Conservation (phyloP, 1,139 yeast species). For the Yamadazyma spencermartinsiae region DNA sequence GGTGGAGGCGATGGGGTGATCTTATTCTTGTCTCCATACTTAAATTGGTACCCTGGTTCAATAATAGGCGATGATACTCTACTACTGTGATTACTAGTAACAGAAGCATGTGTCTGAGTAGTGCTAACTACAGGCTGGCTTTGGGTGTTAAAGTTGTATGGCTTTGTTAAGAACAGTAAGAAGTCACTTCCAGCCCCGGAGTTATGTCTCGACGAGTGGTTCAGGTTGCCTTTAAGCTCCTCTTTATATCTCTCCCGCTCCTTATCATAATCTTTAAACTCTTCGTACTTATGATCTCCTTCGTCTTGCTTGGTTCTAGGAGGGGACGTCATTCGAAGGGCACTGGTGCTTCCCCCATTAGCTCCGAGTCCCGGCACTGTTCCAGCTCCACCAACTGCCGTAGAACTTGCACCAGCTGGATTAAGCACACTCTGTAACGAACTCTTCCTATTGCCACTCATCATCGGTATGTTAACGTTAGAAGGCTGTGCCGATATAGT, state of each 20-base stretch:
- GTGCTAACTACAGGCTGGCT: conserved; percentile 10
- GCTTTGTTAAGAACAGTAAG: conserved; percentile 14
- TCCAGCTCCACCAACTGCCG: background rate
- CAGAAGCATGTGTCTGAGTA: conserved; percentile 5
- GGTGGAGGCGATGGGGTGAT: conserved; percentile 18
- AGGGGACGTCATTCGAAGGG: background rate
- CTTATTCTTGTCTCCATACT: conserved; percentile 6
- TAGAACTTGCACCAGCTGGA: background rate
- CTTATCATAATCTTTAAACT: background rate
- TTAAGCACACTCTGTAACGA: conserved; percentile 10
- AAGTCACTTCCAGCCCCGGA: conserved; percentile 15
- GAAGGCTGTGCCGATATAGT: conserved; percentile 50
- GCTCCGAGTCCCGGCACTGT: background rate
- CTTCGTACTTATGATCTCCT: background rate
- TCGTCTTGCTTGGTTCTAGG: background rate
- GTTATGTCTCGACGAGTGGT: conserved; percentile 16
- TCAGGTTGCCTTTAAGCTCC: conserved; percentile 2
- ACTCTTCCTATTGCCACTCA: conserved; percentile 10
- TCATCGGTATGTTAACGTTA: conserved; percentile 19
- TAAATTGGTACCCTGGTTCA: conserved; percentile 11
- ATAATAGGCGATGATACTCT: conserved; percentile 15
- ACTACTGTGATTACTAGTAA: conserved; percentile 12
- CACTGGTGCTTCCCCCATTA: background rate
- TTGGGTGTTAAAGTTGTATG: conserved; percentile 6
- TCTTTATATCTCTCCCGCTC: conserved; percentile 1